Percentiles rank a stretch among this genome's conserved stretches.
Conservation (phyloP, 192 early-diverging fungal genomes). For the Podila minutissima region DNA sequence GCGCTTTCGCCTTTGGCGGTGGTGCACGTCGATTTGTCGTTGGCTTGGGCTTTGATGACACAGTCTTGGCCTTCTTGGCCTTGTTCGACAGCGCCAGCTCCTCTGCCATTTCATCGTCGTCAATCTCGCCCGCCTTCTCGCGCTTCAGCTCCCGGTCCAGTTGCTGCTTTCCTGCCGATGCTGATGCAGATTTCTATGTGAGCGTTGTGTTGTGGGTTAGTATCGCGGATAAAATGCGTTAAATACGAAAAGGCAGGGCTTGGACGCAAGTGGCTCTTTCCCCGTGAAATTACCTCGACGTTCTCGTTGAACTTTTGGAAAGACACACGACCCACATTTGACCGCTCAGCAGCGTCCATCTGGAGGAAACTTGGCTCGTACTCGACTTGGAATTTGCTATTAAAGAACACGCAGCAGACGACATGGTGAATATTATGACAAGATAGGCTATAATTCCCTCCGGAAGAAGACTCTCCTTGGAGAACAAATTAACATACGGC, state of each 20-base stretch:
- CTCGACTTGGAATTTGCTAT: slow-evolving; percentile 51
- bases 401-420: not conserved
- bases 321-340: slow-evolving; percentile 33
- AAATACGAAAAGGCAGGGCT: not conserved
- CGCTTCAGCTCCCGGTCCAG: slow-evolving; percentile 44
- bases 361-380: slow-evolving; percentile 52
- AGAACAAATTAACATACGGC: slow-evolving; percentile 28
- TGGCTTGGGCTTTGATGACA: slow-evolving; percentile 9
- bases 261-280: not conserved
- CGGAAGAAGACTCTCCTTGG: not conserved
- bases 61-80: slow-evolving; percentile 31
- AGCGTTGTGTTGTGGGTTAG: not conserved
- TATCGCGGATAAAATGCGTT: too few relatives aligned
- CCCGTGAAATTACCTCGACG: slow-evolving; percentile 18
- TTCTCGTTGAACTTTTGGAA: slow-evolving; percentile 44
- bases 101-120: slow-evolving; percentile 40
- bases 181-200: slow-evolving; percentile 30
- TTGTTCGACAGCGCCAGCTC: slow-evolving; percentile 14
- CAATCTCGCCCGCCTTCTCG: slow-evolving; percentile 21
- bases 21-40: slow-evolving; percentile 20
- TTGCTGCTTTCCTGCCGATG: slow-evolving; percentile 25
- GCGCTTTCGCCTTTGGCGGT: slow-evolving; percentile 14
- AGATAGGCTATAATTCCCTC: not conserved
- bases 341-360: slow-evolving; percentile 25
- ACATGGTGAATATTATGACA: not conserved